Conservation (phyloP, 768 basidiomycete genomes). For the Sporobolomyces pararoseus region DNA sequence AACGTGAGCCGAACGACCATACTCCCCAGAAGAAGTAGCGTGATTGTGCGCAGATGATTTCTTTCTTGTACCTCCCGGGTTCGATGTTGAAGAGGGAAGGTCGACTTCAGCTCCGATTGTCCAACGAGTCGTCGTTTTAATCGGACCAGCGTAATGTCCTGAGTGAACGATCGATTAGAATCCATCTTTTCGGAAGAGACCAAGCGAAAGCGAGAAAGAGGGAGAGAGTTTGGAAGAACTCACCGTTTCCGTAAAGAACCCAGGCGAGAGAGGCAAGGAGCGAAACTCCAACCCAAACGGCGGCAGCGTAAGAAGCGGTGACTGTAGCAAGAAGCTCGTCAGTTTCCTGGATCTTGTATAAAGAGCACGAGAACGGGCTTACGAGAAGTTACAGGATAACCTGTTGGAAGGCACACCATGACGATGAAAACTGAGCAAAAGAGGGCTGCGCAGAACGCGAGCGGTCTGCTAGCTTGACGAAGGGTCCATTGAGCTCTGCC, state of each 20-base stretch:
- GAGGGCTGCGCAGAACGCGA: constrained; percentile 42
- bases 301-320: constrained; percentile 48
- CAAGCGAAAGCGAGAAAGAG: neutral
- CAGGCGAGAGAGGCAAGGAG: constrained; percentile 48
- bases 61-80: neutral
- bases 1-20: constrained; percentile 36
- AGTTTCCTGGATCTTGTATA: neutral
- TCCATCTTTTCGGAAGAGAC: neutral
- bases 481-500: constrained; percentile 51
- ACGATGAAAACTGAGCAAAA: constrained; percentile 46
- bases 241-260: constrained; percentile 49
- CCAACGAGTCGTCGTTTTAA: constrained; percentile 51
- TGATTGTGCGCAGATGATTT: neutral
- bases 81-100: constrained; percentile 41
- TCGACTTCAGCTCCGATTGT: constrained; percentile 52
- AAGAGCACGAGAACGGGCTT: constrained; percentile 6
- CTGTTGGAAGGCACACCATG: constrained; percentile 47
- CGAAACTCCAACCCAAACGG: constrained; percentile 47
- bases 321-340: constrained; percentile 27
- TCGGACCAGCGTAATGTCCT: constrained; percentile 51
- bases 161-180: neutral
- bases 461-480: constrained; percentile 46
- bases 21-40: constrained; percentile 15
- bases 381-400: constrained; percentile 47
- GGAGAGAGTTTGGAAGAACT: constrained; percentile 25